Conservation (phyloP, 164 flowering plant genomes). For the Stephania cephalantha region DNA sequence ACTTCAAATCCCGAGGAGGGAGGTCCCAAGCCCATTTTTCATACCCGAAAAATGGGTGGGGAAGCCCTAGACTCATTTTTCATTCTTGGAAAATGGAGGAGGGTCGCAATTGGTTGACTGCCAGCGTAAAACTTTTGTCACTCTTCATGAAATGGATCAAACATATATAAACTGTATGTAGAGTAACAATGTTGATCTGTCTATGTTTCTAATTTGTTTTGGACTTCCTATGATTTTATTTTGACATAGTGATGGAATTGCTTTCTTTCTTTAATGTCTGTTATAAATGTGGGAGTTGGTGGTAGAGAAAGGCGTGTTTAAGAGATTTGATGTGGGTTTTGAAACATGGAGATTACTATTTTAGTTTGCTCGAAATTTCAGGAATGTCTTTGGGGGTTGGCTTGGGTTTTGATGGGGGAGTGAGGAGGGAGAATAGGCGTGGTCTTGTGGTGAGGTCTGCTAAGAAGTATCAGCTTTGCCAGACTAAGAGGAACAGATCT, state of each 20-base stretch:
- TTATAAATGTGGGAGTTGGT: not conserved
- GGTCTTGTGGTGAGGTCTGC: constrained; percentile 71
- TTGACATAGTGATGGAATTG: not conserved
- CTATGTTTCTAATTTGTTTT: not conserved
- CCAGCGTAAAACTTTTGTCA: too few relatives aligned
- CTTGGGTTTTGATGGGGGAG: constrained; percentile 30
- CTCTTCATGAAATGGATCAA: too few relatives aligned
- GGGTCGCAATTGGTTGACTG: too few relatives aligned
- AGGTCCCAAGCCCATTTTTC: too few relatives aligned
- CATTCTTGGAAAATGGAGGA: too few relatives aligned
- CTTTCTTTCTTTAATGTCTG: not conserved
- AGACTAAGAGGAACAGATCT: constrained; percentile 80
- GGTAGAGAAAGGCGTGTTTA: not conserved
- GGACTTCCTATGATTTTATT: not conserved
- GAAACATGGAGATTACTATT: not conserved
- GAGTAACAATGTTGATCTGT: not conserved
- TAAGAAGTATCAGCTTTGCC: constrained; percentile 61
- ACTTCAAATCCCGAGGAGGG: too few relatives aligned
- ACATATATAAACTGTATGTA: not conserved
- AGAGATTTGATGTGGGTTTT: not conserved
- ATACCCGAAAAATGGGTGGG: too few relatives aligned
- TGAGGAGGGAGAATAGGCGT: constrained; percentile 24
- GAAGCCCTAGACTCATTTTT: too few relatives aligned
- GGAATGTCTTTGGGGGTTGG: constrained; percentile 58
- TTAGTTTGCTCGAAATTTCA: constrained; percentile 22